A percentile compares a stretch with the other conserved stretches of the same genome.
Conservation (phyloP, 2,329 filamentous ascomycete species). For the Tolypocladium sp. region DNA sequence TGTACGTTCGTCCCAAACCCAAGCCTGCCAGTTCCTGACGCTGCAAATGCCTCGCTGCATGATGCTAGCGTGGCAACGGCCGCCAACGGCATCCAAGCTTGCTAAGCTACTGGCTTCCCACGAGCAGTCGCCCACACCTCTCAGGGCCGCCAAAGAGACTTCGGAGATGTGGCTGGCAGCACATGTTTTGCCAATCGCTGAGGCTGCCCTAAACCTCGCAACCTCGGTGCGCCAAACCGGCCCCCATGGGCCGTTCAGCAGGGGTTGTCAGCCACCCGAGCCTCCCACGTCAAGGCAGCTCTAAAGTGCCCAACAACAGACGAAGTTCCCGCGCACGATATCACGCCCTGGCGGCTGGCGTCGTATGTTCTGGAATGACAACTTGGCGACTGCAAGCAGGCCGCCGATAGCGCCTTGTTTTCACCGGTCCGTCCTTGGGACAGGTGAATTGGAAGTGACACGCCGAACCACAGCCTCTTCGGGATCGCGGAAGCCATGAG, state of each 20-base stretch:
- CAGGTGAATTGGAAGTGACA: background rate
- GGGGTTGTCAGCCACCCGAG: background rate
- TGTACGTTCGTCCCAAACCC: background rate
- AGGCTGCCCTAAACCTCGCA: background rate
- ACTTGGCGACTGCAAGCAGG: background rate
- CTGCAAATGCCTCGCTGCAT: background rate
- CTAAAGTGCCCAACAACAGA: background rate
- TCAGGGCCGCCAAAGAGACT: background rate
- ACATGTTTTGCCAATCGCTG: background rate
- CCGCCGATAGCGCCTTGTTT: background rate
- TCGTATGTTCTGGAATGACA: background rate
- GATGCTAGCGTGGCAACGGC: background rate
- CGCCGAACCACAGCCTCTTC: background rate
- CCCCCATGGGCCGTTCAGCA: background rate
- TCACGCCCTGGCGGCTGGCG: background rate
- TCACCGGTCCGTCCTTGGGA: background rate
- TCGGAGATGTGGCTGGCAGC: background rate
- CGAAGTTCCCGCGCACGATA: background rate
- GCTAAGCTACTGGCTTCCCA: background rate
- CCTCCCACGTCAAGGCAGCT: background rate
- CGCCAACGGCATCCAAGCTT: background rate
- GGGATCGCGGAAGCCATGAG: background rate
- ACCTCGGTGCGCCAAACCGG: background rate
- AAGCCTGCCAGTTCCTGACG: background rate
- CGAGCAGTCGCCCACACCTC: background rate